phyloP scores from a whole-genome alignment of 2,329 filamentous ascomycete genomes.

The Rugonectria rugulosa region DNA sequence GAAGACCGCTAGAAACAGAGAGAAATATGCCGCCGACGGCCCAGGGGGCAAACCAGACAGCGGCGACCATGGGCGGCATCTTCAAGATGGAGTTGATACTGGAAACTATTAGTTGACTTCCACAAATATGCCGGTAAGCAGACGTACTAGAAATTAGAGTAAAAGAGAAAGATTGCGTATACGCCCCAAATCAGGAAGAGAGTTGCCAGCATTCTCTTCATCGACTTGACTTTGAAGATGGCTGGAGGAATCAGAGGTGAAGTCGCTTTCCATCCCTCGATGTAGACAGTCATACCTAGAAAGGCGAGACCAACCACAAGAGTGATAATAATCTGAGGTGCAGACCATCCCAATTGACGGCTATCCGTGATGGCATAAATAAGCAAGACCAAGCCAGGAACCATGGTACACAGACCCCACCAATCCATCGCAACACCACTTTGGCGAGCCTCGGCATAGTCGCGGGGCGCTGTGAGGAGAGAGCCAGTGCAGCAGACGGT shows the following conservation, averaged over 20 bases:
- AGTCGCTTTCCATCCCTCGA: conserved; percentile 69
- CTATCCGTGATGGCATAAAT: conserved; percentile 75
- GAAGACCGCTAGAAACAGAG: conserved; percentile 57
- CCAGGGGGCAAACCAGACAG: conserved; percentile 66
- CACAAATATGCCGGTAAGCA: neutral
- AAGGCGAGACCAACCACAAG: conserved; percentile 64
- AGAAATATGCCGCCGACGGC: conserved; percentile 65
- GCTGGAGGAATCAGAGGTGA: conserved; percentile 69
- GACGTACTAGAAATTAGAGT: conserved; percentile 68
- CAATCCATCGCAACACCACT: conserved; percentile 64
- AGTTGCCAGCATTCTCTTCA: conserved; percentile 62
- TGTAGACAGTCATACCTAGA: conserved; percentile 63
- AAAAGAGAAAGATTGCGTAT: conserved; percentile 69
- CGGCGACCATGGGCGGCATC: conserved; percentile 59
- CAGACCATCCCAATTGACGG: conserved; percentile 67
- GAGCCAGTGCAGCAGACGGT: conserved; percentile 60
- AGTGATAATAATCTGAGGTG: conserved; percentile 68
- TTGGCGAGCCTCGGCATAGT: conserved; percentile 43
- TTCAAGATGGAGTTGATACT: conserved; percentile 61
- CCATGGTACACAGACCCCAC: conserved; percentile 60
- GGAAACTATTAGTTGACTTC: conserved; percentile 14
- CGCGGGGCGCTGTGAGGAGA: conserved; percentile 46
- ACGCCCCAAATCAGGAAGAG: conserved; percentile 58
- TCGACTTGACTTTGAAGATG: conserved; percentile 67
- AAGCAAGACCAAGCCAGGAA: conserved; percentile 67